These are phyloP conservation scores for Fusarium graminum DNA, from an alignment of 2,329 filamentous ascomycete genomes.

Conservation along the genomic window DNA sequence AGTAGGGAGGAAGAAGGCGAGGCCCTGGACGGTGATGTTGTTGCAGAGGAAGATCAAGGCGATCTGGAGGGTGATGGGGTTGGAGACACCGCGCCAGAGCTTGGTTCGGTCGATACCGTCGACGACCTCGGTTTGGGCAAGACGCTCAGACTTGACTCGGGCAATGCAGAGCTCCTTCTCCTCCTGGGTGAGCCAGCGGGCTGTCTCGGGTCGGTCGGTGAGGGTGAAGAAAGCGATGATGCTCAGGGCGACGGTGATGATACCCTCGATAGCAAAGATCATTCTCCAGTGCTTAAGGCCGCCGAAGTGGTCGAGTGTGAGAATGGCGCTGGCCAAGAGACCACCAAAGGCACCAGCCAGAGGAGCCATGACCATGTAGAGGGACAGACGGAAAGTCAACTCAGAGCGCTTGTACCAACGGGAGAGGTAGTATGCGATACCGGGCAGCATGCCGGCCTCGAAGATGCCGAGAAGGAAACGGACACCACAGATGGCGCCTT, in stretches of 20 bases:
- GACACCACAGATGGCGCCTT: constrained; percentile 64
- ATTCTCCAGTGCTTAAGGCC: constrained; percentile 71
- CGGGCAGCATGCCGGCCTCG: constrained; percentile 75
- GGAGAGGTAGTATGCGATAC: constrained; percentile 74
- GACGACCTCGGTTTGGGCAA: constrained; percentile 70
- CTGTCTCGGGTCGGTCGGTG: constrained; percentile 75
- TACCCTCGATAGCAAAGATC: constrained; percentile 79
- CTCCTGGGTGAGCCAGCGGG: constrained; percentile 71
- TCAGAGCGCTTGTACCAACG: constrained; percentile 74
- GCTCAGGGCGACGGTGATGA: constrained; percentile 67
- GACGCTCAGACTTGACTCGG: constrained; percentile 70
- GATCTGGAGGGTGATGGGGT: constrained; percentile 67
- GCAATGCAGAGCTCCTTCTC: constrained; percentile 75
- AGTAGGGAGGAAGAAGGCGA: constrained; percentile 75
- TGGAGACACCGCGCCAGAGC: constrained; percentile 69
- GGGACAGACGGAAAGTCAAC: constrained; percentile 70
- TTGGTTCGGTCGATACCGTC: constrained; percentile 72
- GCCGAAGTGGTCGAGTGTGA: constrained; percentile 69
- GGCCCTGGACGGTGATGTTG: constrained; percentile 76
- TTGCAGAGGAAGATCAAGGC: constrained; percentile 72
- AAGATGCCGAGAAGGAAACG: constrained; percentile 72
- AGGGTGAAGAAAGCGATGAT: constrained; percentile 72
- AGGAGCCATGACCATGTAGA: constrained; percentile 76
- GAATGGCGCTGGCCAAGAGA: constrained; percentile 71
- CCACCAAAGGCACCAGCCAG: constrained; percentile 77